These are phyloP conservation scores for Chlorella sp. DNA, from an alignment of 139 green algal species.

Conservation along the genomic window DNA sequence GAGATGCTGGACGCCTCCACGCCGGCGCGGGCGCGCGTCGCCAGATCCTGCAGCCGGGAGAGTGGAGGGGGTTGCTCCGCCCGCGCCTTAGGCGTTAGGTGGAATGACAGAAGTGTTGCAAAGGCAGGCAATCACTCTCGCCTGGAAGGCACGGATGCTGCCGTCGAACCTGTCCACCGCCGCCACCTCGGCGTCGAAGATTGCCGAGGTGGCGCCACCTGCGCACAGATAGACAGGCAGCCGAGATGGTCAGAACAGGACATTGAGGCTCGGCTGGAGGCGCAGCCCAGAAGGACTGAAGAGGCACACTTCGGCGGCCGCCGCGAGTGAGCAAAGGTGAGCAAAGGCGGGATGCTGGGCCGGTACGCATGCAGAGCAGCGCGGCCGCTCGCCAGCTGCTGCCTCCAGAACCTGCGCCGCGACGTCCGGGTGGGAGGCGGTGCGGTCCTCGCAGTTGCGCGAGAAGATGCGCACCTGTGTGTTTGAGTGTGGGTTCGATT, in stretches of 20 bases:
- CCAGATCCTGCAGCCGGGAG: slow-evolving; percentile 94
- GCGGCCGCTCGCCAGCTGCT: slow-evolving; percentile 1
- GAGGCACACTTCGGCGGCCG: too few relatives aligned
- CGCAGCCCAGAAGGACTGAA: too few relatives aligned
- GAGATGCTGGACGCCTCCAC: slow-evolving; percentile 20
- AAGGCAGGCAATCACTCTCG: too few relatives aligned
- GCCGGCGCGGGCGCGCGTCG: slow-evolving; percentile 58
- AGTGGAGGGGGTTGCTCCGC: too few relatives aligned
- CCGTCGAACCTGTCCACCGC: slow-evolving; percentile 63
- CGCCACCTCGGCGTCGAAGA: slow-evolving; percentile 86
- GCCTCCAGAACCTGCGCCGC: slow-evolving; percentile 36
- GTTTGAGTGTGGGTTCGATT: not conserved
- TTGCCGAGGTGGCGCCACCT: slow-evolving; percentile 27
- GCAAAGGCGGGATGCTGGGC: too few relatives aligned
- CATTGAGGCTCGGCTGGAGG: too few relatives aligned
- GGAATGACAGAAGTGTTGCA: too few relatives aligned
- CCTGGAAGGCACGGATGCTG: not conserved
- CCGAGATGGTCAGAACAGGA: not conserved
- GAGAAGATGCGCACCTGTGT: slow-evolving; percentile 77
- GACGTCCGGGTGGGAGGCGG: slow-evolving; percentile 72
- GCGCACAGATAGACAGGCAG: not conserved
- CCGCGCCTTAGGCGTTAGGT: too few relatives aligned
- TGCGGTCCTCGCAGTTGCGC: slow-evolving; percentile 83
- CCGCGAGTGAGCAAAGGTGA: too few relatives aligned
- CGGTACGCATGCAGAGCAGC: too few relatives aligned